Conservation (phyloP, 2,329 filamentous ascomycete species). For the Pyricularia grisea region DNA sequence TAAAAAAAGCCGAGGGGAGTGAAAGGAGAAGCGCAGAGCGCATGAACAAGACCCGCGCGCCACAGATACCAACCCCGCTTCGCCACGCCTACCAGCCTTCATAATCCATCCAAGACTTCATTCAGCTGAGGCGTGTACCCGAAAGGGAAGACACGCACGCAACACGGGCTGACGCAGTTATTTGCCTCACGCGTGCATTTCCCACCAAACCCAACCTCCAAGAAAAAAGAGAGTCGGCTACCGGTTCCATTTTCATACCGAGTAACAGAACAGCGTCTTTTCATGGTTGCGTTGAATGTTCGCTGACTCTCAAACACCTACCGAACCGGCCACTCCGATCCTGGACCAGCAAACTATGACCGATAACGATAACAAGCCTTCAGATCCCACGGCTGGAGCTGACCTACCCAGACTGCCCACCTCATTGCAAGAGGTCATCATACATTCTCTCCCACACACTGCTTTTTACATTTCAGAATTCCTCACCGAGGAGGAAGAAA, state of each 20-base stretch:
- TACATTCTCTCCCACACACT: slow-evolving; percentile 47
- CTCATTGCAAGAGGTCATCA: slow-evolving; percentile 39
- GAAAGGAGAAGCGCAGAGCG: background rate
- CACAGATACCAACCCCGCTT: background rate
- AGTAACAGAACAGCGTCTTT: too few relatives aligned
- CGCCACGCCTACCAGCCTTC: background rate
- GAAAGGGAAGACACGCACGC: background rate
- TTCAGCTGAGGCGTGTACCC: background rate
- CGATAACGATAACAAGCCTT: background rate
- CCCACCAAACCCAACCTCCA: background rate
- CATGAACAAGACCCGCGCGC: background rate
- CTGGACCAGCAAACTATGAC: background rate
- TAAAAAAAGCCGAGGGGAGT: background rate
- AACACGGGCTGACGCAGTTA: background rate
- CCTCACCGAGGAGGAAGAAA: slow-evolving; percentile 67
- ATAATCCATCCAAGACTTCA: background rate
- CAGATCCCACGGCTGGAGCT: background rate
- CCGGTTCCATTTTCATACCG: background rate
- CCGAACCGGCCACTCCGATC: background rate
- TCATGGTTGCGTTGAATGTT: background rate
- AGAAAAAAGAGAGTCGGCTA: background rate
- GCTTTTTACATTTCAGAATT: slow-evolving; percentile 86
- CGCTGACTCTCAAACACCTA: background rate
- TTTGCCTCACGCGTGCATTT: background rate
- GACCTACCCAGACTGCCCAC: slow-evolving; percentile 25